Evolutionary conservation across 306 rosid genomes (phyloP), one percentile per base, ranked within the genome.

Genomic region (Corylus heterophylla): DNA sequence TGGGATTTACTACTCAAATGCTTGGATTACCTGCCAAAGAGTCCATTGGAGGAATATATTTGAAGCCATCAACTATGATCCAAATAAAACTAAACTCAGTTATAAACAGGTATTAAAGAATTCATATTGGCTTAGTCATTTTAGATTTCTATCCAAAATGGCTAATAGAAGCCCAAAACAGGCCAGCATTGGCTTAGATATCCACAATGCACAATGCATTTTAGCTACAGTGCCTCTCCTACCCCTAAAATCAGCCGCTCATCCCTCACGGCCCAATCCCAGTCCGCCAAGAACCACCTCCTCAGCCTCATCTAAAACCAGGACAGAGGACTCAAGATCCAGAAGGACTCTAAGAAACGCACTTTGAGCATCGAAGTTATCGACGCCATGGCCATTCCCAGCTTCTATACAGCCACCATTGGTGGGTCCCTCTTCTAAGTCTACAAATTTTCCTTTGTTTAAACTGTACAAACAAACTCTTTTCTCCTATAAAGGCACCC

Each of bases 321-420:
- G 80, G 88, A 94, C 9, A 89, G 97, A 56, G 97, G 97, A 79
- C 81, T 94, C 79, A 81, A 64, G 77, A 94, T 95, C 16, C 98
- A 91, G 85, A 82, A 9, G 42, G 77, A 82, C 77, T 84, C 88
- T 0, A 1, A 22, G 1, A 88, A 75, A 56, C 90, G 84, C 52
- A 83, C 89, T 1, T 76, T 87, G 0, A 91, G 92, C 18, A 82
- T 92, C 56, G 61, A 82, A 25, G 93, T 92, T 12, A 85, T 94
- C 62, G 92, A 92, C 8, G 83, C 85, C 3, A 47, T 92, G 83
- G 91, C 87, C 29, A 79, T 69, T 25, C 61, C 76, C 7, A 89
- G 87, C 54, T 51, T 82, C 7, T 86, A 79, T 20, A 63, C 84
- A 0, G 84, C 90, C 75, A 92, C 98, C 63, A 92, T 97, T 12